A percentile compares a stretch with the other conserved stretches of the same genome.
phyloP scores from a whole-genome alignment of 768 basidiomycete genomes.

The Auriscalpium orientale region DNA sequence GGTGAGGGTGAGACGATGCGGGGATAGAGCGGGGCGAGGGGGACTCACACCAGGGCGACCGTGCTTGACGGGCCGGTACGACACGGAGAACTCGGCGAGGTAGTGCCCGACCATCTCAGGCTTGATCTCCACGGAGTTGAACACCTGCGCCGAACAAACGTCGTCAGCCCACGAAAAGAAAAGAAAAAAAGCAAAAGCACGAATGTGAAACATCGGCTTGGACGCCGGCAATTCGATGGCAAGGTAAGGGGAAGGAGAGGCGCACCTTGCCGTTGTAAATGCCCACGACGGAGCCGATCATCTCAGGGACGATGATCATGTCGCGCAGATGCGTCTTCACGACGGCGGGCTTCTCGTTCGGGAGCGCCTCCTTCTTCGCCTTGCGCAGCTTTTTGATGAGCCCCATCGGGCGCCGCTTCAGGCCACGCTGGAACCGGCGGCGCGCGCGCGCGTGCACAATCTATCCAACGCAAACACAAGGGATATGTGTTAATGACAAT shows the following conservation, averaged over 20 bases:
- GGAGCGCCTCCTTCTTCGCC: constrained; percentile 98
- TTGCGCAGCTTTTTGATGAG: constrained; percentile 99
- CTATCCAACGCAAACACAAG: constrained; percentile 19
- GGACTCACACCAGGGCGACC: constrained; percentile 94
- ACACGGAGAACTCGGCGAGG: constrained; percentile 94
- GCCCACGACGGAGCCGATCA: constrained; percentile 97
- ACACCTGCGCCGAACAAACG: constrained; percentile 41
- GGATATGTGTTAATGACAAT: too few species aligned
- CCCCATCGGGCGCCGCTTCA: constrained; percentile 97
- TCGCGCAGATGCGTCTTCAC: constrained; percentile 99
- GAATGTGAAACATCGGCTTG: not conserved
- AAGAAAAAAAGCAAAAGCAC: too few species aligned
- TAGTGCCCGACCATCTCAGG: constrained; percentile 99
- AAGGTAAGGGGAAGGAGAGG: not conserved
- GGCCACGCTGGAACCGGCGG: constrained; percentile 96
- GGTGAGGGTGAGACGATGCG: constrained; percentile 10
- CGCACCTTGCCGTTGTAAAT: constrained; percentile 96
- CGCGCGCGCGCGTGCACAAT: constrained; percentile 98
- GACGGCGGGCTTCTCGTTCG: constrained; percentile 97
- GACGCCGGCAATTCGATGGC: not conserved
- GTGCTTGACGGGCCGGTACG: constrained; percentile 98
- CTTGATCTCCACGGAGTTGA: constrained; percentile 98
- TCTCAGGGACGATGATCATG: constrained; percentile 99
- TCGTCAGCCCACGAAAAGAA: not conserved
- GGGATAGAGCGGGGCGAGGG: not conserved